Conservation (phyloP, 768 basidiomycete species). For the Omphalotus guepiniiformis region DNA sequence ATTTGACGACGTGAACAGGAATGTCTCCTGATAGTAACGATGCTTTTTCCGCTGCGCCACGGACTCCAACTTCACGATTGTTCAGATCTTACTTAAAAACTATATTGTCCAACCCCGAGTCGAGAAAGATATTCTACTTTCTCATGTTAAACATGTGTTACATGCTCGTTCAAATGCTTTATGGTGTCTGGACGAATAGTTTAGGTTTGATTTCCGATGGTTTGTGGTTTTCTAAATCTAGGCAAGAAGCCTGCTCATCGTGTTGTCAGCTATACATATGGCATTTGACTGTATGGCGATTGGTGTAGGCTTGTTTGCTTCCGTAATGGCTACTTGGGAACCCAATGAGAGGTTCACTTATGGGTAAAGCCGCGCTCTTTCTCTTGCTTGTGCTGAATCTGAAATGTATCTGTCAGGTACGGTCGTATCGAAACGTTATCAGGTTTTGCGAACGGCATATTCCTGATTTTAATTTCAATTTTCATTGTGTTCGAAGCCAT, state of each 20-base stretch:
- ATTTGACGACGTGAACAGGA: no score
- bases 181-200: slow-evolving; percentile 97
- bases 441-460: slow-evolving; percentile 97
- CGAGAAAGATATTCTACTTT: slow-evolving; percentile 96
- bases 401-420: slow-evolving; percentile 52
- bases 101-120: slow-evolving; percentile 87
- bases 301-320: slow-evolving; percentile 90
- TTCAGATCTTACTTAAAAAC: slow-evolving; percentile 78
- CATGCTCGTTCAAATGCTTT: slow-evolving; percentile 96
- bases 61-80: slow-evolving; percentile 51
- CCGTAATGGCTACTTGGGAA: slow-evolving; percentile 97
- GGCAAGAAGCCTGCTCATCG: slow-evolving; percentile 1
- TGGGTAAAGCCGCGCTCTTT: slow-evolving; percentile 50
- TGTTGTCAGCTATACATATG: slow-evolving; percentile 88
- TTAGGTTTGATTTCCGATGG: slow-evolving; percentile 96
- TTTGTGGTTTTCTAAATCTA: slow-evolving; percentile 30
- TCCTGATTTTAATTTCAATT: slow-evolving; percentile 88
- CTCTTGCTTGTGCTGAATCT: neutral
- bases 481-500: slow-evolving; percentile 99
- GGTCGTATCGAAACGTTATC: slow-evolving; percentile 96
- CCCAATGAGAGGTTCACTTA: slow-evolving; percentile 94
- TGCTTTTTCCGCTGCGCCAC: slow-evolving; percentile 36
- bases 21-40: slow-evolving; percentile 48
- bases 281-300: slow-evolving; percentile 99
- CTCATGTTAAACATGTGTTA: slow-evolving; percentile 90